Evolutionary conservation across 2,329 filamentous ascomycete species (phyloP).

Genomic region (Penicillium freii): DNA sequence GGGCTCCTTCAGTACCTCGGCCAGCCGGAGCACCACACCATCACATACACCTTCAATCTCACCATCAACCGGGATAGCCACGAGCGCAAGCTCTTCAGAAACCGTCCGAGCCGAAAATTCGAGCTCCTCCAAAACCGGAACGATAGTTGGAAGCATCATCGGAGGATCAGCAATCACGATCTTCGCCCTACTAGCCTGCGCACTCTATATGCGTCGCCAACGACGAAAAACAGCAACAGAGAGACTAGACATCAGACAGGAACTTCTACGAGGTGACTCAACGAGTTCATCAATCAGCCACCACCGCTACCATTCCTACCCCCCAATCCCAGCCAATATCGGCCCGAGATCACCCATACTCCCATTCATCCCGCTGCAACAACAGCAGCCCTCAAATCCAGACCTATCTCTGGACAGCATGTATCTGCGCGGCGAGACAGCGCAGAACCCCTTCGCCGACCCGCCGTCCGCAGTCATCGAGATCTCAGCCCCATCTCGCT

Average conservation of each 20-base stretch:
- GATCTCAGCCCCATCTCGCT: constrained; percentile 14
- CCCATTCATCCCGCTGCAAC: constrained; percentile 13
- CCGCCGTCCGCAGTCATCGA: constrained; percentile 14
- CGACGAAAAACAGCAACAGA: constrained; percentile 12
- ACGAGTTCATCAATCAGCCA: constrained; percentile 12
- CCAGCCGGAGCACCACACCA: neutral
- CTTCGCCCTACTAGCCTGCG: constrained; percentile 25
- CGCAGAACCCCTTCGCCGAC: neutral
- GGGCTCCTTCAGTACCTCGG: neutral
- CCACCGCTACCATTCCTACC: constrained; percentile 5
- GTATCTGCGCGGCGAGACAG: neutral
- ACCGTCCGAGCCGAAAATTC: neutral
- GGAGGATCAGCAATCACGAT: constrained; percentile 27
- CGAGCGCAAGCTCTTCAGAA: neutral
- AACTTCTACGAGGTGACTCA: constrained; percentile 18
- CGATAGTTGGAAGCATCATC: constrained; percentile 31
- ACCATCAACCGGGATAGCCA: neutral
- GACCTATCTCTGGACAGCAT: constrained; percentile 7
- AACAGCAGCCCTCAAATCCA: constrained; percentile 7
- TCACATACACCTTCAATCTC: neutral
- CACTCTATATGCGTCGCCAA: constrained; percentile 25
- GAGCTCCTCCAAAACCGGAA: constrained; percentile 11
- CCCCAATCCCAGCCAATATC: constrained; percentile 8
- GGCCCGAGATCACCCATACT: neutral
- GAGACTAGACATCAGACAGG: constrained; percentile 15